Base-by-base conservation (phyloP, 1,139 yeast genomes). In the Lodderomyces orthopsilosis region DNA sequence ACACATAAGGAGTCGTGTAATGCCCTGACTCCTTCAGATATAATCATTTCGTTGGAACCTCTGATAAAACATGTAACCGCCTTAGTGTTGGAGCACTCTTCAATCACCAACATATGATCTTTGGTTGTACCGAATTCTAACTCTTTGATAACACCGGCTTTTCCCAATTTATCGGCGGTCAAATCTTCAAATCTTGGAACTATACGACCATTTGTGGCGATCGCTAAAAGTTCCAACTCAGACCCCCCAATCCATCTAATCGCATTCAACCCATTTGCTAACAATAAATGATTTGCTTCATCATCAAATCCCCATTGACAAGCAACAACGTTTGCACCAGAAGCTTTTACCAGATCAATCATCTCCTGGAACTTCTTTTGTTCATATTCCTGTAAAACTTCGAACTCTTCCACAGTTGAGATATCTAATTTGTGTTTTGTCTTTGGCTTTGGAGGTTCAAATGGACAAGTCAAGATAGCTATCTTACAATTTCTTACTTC, bases 251-350 rank as follows among this genome's bases (percentile, higher is more conserved):
- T 96, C 98, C 98, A 94, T 74, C 98, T 83, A 37, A 94, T 95
- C 30, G 98, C 98, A 42, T 96, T 95, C 51, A 93, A 77, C 36
- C 87, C 79, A 65, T 91, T 89, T 56, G 94, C 88, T 55, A 91
- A 74, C 50, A 93, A 75, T 60, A 93, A 71, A 65, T 94, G 97
- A 67, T 93, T 94, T 37, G 98, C 98, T 70, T 94, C 98, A 65
- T 94, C 99, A 63, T 94, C 98, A 60, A 94, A 94, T 12, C 99
- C 99, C 98, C 98, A 93, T 71, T 93, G 99, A 70, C 98, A 93
- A 34, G 95, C 94, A 46, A 93, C 98, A 42, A 91, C 81, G 62
- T 91, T 93, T 28, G 99, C 98, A 28, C 98, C 98, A 0, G 96
- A 77, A 18, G 77, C 79, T 67, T 94, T 91, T 44, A 93, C 95